A percentile compares a stretch with the other conserved stretches of the same genome.
Evolutionary conservation across 345 rosid genomes (phyloP).

Genomic region (Citrus glauca): DNA sequence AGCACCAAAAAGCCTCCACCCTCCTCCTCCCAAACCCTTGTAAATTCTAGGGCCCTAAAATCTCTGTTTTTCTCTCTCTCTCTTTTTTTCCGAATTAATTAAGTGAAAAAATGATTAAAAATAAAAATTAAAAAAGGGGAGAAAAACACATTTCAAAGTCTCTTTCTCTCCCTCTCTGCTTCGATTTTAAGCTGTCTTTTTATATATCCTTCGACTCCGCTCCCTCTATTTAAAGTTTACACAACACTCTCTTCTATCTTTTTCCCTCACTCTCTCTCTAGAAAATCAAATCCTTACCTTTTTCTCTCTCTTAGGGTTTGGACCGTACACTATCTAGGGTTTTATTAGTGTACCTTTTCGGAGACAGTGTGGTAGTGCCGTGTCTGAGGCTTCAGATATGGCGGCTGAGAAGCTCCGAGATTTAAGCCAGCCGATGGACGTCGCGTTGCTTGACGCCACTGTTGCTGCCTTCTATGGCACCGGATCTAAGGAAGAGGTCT

Average conservation of each 20-base stretch:
- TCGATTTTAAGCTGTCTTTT: constrained; percentile 77
- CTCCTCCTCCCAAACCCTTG: background rate
- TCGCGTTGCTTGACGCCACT: constrained; percentile 84
- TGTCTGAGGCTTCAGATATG: constrained; percentile 44
- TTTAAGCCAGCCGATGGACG: constrained; percentile 95
- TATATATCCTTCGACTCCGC: background rate
- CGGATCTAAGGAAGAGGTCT: constrained; percentile 99
- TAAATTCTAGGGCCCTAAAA: background rate
- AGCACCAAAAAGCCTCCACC: background rate
- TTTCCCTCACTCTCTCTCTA: constrained; percentile 6
- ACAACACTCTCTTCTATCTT: background rate
- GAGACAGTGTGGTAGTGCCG: constrained; percentile 2
- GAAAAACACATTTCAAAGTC: constrained; percentile 29
- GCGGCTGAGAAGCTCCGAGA: constrained; percentile 97
- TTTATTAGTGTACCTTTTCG: constrained; percentile 7
- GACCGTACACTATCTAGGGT: constrained; percentile 29
- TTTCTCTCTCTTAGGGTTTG: constrained; percentile 58
- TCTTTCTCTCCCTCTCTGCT: constrained; percentile 50
- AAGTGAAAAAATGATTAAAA: background rate
- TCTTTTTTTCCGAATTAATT: background rate
- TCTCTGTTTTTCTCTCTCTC: background rate
- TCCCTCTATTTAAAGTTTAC: constrained; percentile 7
- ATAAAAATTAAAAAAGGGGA: background rate
- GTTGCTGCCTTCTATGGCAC: constrained; percentile 99
- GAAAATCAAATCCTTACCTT: background rate